Conservation (phyloP, 1,284 basidiomycete genomes). For the Rhodotorula mucilaginosa region DNA sequence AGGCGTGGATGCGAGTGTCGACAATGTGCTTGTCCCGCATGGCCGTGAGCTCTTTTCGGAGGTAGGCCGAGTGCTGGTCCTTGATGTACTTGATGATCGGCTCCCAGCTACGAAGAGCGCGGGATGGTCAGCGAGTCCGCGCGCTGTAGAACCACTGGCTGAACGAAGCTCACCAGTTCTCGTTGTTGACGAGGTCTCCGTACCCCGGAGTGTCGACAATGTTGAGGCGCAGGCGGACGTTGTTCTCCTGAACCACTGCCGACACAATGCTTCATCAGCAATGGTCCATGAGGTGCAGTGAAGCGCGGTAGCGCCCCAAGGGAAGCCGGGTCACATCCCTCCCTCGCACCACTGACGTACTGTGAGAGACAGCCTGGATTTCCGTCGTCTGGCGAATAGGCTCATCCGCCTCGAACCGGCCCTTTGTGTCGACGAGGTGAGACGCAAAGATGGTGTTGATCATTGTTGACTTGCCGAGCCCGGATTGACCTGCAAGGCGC, state of each 20-base stretch:
- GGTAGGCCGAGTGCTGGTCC: slow-evolving; percentile 97
- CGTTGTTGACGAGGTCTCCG: slow-evolving; percentile 98
- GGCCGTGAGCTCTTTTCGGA: slow-evolving; percentile 97
- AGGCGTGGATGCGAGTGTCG: slow-evolving; percentile 98
- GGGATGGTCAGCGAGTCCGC: not conserved
- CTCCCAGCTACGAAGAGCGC: slow-evolving; percentile 70
- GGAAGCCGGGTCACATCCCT: too few species aligned
- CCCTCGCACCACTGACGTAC: slow-evolving; percentile 55
- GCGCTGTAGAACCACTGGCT: too few species aligned
- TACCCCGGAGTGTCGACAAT: slow-evolving; percentile 99
- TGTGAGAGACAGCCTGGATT: slow-evolving; percentile 90
- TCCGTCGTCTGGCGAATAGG: slow-evolving; percentile 91
- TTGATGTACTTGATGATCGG: slow-evolving; percentile 95
- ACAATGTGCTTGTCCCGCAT: slow-evolving; percentile 98
- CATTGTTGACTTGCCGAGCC: slow-evolving; percentile 95
- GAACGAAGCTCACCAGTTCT: slow-evolving; percentile 68
- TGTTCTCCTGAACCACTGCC: slow-evolving; percentile 91
- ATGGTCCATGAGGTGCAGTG: too few species aligned
- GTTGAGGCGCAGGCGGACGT: slow-evolving; percentile 90
- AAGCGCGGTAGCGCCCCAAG: too few species aligned
- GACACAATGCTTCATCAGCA: not conserved
- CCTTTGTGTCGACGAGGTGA: slow-evolving; percentile 96
- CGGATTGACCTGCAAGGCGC: slow-evolving; percentile 74
- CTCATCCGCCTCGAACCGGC: slow-evolving; percentile 81
- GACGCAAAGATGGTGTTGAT: slow-evolving; percentile 99